These are phyloP conservation scores for Vigna mungo DNA, from an alignment of 306 rosid genomes.

Conservation along the genomic window DNA sequence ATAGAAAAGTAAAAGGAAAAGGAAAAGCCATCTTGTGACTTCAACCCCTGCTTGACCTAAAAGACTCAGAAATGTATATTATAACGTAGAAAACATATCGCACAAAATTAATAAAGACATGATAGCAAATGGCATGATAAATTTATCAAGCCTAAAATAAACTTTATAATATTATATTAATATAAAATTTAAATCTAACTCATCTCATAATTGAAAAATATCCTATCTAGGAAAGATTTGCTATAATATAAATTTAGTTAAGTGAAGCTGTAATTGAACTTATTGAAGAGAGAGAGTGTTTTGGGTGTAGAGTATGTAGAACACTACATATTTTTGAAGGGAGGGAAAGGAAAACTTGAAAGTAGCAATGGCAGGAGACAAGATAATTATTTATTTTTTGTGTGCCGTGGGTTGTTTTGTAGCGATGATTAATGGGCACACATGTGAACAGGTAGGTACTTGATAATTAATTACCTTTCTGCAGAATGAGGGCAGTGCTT, in stretches of 20 bases:
- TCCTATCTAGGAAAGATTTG: constrained; percentile 33
- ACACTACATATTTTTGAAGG: constrained; percentile 22
- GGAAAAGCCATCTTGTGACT: too few relatives aligned
- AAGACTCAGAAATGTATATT: too few relatives aligned
- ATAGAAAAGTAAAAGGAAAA: too few relatives aligned
- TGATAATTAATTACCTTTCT: constrained; percentile 47
- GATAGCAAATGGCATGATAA: too few relatives aligned
- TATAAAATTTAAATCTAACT: too few relatives aligned
- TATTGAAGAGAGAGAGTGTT: background rate
- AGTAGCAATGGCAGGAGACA: constrained; percentile 43
- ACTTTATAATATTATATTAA: too few relatives aligned
- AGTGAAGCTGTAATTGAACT: background rate
- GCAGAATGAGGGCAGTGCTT: constrained; percentile 49
- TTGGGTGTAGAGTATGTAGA: background rate
- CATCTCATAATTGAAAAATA: background rate
- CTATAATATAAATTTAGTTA: background rate
- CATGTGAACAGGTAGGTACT: constrained; percentile 72
- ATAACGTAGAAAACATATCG: too few relatives aligned
- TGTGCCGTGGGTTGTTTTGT: constrained; percentile 55
- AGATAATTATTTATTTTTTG: constrained; percentile 39
- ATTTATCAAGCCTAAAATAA: too few relatives aligned
- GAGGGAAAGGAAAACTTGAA: constrained; percentile 9
- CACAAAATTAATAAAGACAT: too few relatives aligned
- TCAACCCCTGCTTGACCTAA: too few relatives aligned
- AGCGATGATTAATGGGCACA: constrained; percentile 60